These are phyloP conservation scores for Pichia sorboxylosa DNA, from an alignment of 1,139 yeast genomes.

Conservation along the genomic window DNA sequence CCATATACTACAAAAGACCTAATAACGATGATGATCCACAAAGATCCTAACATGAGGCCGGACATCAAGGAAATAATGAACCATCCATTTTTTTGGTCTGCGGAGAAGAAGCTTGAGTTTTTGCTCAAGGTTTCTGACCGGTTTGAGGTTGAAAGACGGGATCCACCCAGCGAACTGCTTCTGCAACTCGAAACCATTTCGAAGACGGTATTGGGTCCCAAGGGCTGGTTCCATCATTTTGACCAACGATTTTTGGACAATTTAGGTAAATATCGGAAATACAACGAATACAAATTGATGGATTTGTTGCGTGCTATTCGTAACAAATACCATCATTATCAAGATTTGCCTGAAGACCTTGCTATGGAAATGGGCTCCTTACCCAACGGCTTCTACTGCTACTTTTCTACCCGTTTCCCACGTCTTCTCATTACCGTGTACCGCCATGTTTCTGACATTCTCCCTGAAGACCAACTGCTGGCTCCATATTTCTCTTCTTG, in stretches of 20 bases:
- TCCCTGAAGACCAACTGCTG: conserved; percentile 11
- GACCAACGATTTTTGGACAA: conserved; percentile 65
- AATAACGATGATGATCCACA: conserved; percentile 57
- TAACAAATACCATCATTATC: conserved; percentile 86
- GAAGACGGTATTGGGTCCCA: conserved; percentile 39
- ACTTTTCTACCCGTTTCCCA: conserved; percentile 69
- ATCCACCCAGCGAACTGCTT: conserved; percentile 67
- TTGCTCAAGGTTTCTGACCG: conserved; percentile 80
- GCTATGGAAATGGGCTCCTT: conserved; percentile 57
- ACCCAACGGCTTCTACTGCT: conserved; percentile 74
- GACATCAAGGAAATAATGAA: conserved; percentile 52
- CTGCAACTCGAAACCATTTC: conserved; percentile 49
- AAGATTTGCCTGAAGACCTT: conserved; percentile 66
- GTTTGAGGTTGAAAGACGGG: conserved; percentile 77
- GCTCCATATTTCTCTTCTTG: conserved; percentile 10
- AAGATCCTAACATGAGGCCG: conserved; percentile 64
- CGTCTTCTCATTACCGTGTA: conserved; percentile 66
- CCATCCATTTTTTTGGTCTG: conserved; percentile 86
- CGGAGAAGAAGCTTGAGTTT: conserved; percentile 68
- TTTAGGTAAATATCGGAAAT: conserved; percentile 83
- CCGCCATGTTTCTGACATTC: conserved; percentile 18
- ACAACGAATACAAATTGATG: conserved; percentile 64
- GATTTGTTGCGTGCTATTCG: conserved; percentile 82
- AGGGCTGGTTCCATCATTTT: conserved; percentile 72
- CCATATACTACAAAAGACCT: conserved; percentile 61